These are phyloP conservation scores for Neurospora sp. DNA, from an alignment of 495 filamentous ascomycete genomes.

Conservation along the genomic window DNA sequence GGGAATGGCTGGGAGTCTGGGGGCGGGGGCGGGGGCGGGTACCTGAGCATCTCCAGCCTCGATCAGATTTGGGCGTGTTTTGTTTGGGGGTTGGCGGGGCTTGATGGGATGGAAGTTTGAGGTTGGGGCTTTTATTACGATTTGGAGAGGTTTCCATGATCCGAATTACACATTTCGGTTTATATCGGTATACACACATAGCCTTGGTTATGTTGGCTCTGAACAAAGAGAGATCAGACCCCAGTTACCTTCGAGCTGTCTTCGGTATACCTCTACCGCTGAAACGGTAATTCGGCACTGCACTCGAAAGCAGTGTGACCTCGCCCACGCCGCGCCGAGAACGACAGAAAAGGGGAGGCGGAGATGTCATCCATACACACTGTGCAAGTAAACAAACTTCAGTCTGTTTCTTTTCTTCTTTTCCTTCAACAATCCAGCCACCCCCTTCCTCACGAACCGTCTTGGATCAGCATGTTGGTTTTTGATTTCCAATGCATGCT, in stretches of 20 bases:
- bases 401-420: not conserved
- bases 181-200: not conserved
- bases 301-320: not conserved
- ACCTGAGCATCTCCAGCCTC: not conserved
- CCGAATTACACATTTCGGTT: not conserved
- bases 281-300: not conserved
- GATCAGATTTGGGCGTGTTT: not conserved
- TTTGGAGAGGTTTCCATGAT: not conserved
- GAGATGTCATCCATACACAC: not conserved
- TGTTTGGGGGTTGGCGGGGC: not conserved
- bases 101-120: not conserved
- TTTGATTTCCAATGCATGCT: not conserved
- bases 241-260: not conserved
- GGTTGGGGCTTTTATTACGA: not conserved
- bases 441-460: not conserved
- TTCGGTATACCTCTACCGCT: not conserved
- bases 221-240: not conserved
- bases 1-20: not conserved
- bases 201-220: not conserved
- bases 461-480: not conserved
- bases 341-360: not conserved
- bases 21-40: not conserved
- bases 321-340: not conserved
- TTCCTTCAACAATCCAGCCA: not conserved
- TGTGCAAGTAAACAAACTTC: not conserved